Evolutionary conservation across 2,329 filamentous ascomycete species (phyloP).

Genomic region (Aureobasidium melanogenum): DNA sequence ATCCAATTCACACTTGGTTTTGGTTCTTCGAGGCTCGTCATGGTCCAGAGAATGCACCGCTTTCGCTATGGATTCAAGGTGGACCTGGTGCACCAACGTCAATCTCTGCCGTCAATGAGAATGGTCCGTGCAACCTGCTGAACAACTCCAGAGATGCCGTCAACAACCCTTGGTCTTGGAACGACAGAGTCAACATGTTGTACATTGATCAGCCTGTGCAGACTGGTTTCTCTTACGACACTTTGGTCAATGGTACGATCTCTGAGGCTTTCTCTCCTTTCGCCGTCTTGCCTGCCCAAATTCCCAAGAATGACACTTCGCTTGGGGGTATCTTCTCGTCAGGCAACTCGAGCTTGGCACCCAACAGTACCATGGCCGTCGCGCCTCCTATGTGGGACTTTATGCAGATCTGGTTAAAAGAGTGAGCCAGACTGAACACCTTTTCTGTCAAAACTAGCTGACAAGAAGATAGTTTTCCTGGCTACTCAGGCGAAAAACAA

Average conservation of each 20-base stretch:
- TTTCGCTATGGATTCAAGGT: constrained; percentile 57
- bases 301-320: constrained; percentile 18
- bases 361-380: constrained; percentile 34
- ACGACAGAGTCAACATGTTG: constrained; percentile 32
- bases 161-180: constrained; percentile 38
- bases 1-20: constrained; percentile 33
- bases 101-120: constrained; percentile 52
- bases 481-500: not conserved
- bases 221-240: constrained; percentile 35
- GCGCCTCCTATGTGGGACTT: constrained; percentile 47
- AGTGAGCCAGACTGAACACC: not conserved
- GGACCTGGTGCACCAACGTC: constrained; percentile 56
- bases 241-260: constrained; percentile 50
- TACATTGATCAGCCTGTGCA: constrained; percentile 33
- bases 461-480: not conserved
- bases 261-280: constrained; percentile 23
- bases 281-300: constrained; percentile 12
- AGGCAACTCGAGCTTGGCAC: constrained; percentile 15
- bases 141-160: constrained; percentile 34
- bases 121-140: constrained; percentile 40
- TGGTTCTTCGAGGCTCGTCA: constrained; percentile 50
- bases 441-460: rapidly evolving
- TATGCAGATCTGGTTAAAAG: constrained; percentile 40
- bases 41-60: constrained; percentile 37
- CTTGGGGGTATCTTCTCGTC: constrained; percentile 18